Conservation (phyloP, 148 eudicot species). For the Camellia lanceoleosa region DNA sequence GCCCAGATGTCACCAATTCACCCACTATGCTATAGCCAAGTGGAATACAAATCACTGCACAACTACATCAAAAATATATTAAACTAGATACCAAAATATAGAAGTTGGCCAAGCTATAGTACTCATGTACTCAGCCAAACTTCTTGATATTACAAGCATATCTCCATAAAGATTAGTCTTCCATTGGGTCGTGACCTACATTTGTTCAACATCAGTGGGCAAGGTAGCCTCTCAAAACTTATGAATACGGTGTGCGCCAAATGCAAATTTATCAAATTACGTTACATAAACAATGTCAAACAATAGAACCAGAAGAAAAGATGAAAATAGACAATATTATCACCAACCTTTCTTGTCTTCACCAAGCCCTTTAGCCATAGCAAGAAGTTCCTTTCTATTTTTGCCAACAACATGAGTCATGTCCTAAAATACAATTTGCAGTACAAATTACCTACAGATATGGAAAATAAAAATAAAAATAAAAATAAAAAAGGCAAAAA, state of each 20-base stretch:
- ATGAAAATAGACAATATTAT: neutral
- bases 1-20: neutral
- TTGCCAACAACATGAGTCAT: slow-evolving; percentile 72
- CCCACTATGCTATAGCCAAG: neutral
- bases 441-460: slow-evolving; percentile 5
- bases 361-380: slow-evolving; percentile 61
- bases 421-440: slow-evolving; percentile 39
- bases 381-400: slow-evolving; percentile 60
- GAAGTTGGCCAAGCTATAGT: neutral
- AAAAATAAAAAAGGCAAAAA: neutral
- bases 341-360: slow-evolving; percentile 59
- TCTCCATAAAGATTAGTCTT: neutral
- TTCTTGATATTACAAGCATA: neutral
- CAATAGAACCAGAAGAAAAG: slow-evolving; percentile 3
- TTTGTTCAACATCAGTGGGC: neutral
- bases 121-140: neutral
- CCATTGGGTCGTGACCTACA: neutral
- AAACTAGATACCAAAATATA: neutral
- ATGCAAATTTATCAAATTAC: slow-evolving; percentile 2
- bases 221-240: neutral
- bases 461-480: neutral
- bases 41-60: neutral
- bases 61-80: neutral
- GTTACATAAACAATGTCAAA: neutral
- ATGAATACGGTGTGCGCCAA: neutral